Evolutionary conservation across 2,329 filamentous ascomycete species (phyloP).

Genomic region (Dendryphion nanum): DNA sequence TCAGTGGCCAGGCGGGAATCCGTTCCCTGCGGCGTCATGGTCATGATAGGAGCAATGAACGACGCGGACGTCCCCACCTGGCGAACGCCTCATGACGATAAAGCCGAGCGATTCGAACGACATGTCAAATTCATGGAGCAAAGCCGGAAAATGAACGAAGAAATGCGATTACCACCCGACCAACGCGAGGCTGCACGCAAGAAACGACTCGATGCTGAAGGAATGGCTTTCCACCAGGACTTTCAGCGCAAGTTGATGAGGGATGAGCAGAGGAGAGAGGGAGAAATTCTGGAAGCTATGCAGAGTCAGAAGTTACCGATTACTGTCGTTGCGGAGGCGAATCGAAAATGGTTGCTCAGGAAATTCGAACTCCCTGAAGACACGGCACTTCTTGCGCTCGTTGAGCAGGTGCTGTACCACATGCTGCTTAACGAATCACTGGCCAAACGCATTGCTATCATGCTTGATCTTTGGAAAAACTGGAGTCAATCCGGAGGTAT

Average conservation of each 20-base stretch:
- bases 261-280: slow-evolving; percentile 15
- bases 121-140: slow-evolving; percentile 19
- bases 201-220: slow-evolving; percentile 13
- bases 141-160: slow-evolving; percentile 13
- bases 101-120: slow-evolving; percentile 17
- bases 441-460: slow-evolving; percentile 12
- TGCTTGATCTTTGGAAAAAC: slow-evolving; percentile 26
- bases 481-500: slow-evolving; percentile 25
- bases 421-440: slow-evolving; percentile 18
- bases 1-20: slow-evolving; percentile 52
- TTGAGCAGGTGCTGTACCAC: slow-evolving; percentile 19
- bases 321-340: slow-evolving; percentile 15
- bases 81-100: slow-evolving; percentile 36
- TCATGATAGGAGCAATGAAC: slow-evolving; percentile 53
- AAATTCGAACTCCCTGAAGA: slow-evolving; percentile 8
- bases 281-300: slow-evolving; percentile 18
- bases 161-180: slow-evolving; percentile 16
- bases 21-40: slow-evolving; percentile 60
- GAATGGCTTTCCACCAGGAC: slow-evolving; percentile 19
- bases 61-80: slow-evolving; percentile 56
- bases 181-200: slow-evolving; percentile 15
- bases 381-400: slow-evolving; percentile 7
- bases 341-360: slow-evolving; percentile 12
- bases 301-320: slow-evolving; percentile 19
- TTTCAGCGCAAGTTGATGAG: slow-evolving; percentile 9